Evolutionary conservation across 352 stramenopile species (phyloP), one percentile per base, ranked within the genome.

Genomic region (Peronospora destructor): DNA sequence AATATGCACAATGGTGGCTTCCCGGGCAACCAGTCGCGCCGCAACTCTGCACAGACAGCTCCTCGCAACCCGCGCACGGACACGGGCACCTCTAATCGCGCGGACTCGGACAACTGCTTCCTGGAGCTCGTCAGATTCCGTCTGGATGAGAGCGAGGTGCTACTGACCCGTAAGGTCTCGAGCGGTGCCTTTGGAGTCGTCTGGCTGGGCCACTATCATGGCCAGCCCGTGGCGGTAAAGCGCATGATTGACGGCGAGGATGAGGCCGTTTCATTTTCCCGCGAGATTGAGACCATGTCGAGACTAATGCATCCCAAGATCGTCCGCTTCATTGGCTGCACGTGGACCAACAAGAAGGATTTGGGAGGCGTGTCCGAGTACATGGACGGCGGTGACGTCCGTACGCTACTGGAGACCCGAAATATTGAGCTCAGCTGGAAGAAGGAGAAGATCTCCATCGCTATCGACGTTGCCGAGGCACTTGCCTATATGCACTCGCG

Each of bases 191-290:
- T 89, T 34, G 76, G 83, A 28, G 79, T 91, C 19, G 78, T 91
- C 17, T 94, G 78, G 78, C 69, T 94, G 9, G 80, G 83, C 7
- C 83, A 94, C 66, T 91, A 91, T 68, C 83, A 91, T 47, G 83
- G 80, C 10, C 79, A 90, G 48, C 78, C 78, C 0, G 83, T 94
- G 10, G 83, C 81, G 0, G 80, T 94, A 11, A 94, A 94, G 70
- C 74, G 78, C 56, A 91, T 94, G 78, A 85, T 91, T 43, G 80
- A 90, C 53, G 73, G 73, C 32, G 76, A 86, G 28, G 78, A 91
- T 38, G 74, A 89, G 51, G 67, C 73, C 16, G 49, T 81, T n/a
- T 76, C 69, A 14, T 94, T 94, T 50, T 78, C 72, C 17, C 71
- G 77, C 23, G 83, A 91, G 61, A 91, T 91, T 64, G 52, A 83